phyloP scores from a whole-genome alignment of 2,329 filamentous ascomycete species.

The Elsinoe australis region DNA sequence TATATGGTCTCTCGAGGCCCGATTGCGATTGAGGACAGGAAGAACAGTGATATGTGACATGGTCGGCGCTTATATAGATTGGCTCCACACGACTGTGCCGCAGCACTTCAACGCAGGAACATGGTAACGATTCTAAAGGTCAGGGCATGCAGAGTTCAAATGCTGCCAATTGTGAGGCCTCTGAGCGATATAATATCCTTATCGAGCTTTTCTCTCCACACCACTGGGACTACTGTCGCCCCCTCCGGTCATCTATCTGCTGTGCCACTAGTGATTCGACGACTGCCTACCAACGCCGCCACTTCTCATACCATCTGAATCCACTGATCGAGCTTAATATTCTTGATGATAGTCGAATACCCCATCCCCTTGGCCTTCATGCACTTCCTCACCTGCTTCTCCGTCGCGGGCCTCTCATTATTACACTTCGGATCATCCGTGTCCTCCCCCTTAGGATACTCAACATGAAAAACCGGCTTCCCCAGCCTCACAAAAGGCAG shows the following conservation, averaged over 20 bases:
- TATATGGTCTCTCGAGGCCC: not conserved
- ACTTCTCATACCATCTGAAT: conserved; percentile 5
- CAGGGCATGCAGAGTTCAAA: too few relatives aligned
- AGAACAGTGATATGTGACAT: too few relatives aligned
- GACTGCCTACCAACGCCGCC: too few relatives aligned
- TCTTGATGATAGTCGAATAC: conserved; percentile 59
- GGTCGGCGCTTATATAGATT: not conserved
- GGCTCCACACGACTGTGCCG: not conserved
- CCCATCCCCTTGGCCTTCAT: conserved; percentile 42
- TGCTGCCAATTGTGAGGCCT: too few relatives aligned
- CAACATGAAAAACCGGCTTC: conserved; percentile 67
- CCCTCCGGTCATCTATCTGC: too few relatives aligned
- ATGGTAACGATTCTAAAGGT: too few relatives aligned
- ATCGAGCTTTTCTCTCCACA: too few relatives aligned
- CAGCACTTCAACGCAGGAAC: too few relatives aligned
- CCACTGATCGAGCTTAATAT: conserved; percentile 47
- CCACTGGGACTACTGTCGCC: too few relatives aligned
- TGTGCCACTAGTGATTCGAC: too few relatives aligned
- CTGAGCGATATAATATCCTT: too few relatives aligned
- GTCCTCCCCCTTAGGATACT: conserved; percentile 51
- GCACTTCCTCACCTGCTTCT: conserved; percentile 25
- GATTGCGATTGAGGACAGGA: not conserved
- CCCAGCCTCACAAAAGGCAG: conserved; percentile 49
- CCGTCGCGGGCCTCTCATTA: conserved; percentile 1
- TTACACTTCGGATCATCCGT: conserved; percentile 7